Evolutionary conservation across 306 rosid species (phyloP), one percentile per base, ranked within the genome.

Genomic region (Inga leiocalycina): DNA sequence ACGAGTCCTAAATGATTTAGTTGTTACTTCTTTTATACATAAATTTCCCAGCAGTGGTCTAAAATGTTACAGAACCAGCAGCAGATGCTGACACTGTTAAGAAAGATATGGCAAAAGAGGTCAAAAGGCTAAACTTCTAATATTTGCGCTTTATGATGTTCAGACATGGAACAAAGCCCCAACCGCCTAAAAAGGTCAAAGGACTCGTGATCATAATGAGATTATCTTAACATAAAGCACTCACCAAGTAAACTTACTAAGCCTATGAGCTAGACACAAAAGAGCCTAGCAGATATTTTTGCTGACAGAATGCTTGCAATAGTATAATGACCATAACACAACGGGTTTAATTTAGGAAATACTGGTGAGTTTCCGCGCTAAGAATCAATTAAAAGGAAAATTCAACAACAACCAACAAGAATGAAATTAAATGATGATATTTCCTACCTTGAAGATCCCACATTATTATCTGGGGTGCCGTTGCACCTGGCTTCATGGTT

Each of bases 391-490:
- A 4, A 77, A 44, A 51, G 32, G 24, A 65, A 30, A 65, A 65
- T 39, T 69, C 44, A 0, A 39, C 20, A 69, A 69, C 14, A 41
- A 8, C 51, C 10, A 39, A 62, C 37, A 39, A 27, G 52, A 81
- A 51, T 37, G 57, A 54, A 77, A 43, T 15, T 15, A 83, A 79
- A 62, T 39, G 49, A 84, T 17, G 44, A 62, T 54, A 68, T 82
- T 84, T 81, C 83, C 77, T 83, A 95, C 98, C 98, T 95, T 78
- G 97, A 90, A 89, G 97, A 54, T 51, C 86, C 93, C 35, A 79
- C 90, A 41, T 62, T 45, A 62, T 41, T 54, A 74, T 86, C 88
- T 57, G 84, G 48, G 81, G 77, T 81, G 82, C 89, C 94, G 83
- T 65, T 82, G 91, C 98, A 95, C 61, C 81, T 74, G 69, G 20